Evolutionary conservation across 2,329 filamentous ascomycete species (phyloP).

Genomic region (Cytospora piceae): DNA sequence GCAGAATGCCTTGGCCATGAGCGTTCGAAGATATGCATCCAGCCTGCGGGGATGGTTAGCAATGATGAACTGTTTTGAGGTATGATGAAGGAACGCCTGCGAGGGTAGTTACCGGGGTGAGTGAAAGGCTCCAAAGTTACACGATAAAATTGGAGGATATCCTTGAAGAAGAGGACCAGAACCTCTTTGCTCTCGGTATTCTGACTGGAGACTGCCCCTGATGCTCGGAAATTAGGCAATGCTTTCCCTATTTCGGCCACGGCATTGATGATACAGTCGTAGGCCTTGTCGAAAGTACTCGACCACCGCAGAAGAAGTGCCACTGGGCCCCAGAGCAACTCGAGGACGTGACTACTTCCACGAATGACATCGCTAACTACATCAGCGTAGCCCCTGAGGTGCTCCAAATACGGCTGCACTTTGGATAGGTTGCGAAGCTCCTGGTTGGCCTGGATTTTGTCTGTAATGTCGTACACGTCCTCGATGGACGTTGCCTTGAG

Average conservation of each 20-base stretch:
- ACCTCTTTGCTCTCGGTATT: constrained; percentile 1
- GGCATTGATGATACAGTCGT: background rate
- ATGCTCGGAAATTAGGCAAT: background rate
- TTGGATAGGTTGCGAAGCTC: constrained; percentile 1
- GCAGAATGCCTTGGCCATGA: background rate
- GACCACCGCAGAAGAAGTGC: constrained; percentile 1
- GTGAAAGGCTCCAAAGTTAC: background rate
- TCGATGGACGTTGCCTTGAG: background rate
- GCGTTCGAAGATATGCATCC: constrained; percentile 5
- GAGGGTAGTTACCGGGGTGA: background rate
- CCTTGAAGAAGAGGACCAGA: background rate
- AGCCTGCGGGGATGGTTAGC: background rate
- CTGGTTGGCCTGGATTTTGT: background rate
- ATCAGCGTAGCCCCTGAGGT: background rate
- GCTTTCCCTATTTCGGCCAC: background rate
- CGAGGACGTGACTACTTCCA: background rate
- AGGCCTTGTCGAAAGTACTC: background rate
- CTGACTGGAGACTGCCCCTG: background rate
- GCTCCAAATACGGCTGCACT: background rate
- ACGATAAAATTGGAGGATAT: background rate
- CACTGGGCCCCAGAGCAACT: background rate
- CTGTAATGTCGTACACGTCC: background rate
- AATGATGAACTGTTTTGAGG: background rate
- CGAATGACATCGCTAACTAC: background rate
- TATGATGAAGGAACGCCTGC: background rate